Evolutionary conservation across 2,329 filamentous ascomycete species (phyloP).

Genomic region (Colletotrichum viniferum): DNA sequence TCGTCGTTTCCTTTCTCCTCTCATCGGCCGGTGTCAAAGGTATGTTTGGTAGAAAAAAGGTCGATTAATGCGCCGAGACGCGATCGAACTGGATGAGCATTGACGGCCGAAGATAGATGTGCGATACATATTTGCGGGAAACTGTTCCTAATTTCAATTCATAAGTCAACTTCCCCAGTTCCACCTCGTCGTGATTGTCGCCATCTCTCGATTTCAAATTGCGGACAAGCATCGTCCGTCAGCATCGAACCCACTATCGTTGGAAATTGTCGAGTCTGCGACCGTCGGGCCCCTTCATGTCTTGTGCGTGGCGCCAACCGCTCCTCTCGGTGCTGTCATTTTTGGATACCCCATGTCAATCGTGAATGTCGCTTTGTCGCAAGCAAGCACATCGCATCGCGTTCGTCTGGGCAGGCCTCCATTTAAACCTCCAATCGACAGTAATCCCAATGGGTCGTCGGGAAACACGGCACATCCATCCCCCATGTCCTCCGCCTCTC

Average conservation of each 20-base stretch:
- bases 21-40: conserved; percentile 12
- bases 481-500: background rate
- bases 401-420: background rate
- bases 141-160: background rate
- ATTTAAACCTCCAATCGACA: background rate
- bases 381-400: background rate
- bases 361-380: background rate
- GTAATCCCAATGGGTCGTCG: background rate
- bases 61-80: conserved; percentile 1
- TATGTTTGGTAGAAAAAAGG: conserved; percentile 17
- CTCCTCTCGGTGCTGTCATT: background rate
- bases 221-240: background rate
- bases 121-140: background rate
- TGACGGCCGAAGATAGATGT: conserved; percentile 6
- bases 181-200: background rate
- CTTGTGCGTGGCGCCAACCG: background rate
- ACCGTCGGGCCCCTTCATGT: background rate
- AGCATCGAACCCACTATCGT: background rate
- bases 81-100: background rate
- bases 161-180: background rate
- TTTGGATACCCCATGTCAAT: background rate
- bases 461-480: background rate
- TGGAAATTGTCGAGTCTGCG: no score
- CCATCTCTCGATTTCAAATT: background rate
- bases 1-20: background rate